Percentiles rank a stretch among this genome's conserved stretches.
These are phyloP conservation scores for Grifola frondosa DNA, from an alignment of 1,284 basidiomycete species.

Conservation along the genomic window DNA sequence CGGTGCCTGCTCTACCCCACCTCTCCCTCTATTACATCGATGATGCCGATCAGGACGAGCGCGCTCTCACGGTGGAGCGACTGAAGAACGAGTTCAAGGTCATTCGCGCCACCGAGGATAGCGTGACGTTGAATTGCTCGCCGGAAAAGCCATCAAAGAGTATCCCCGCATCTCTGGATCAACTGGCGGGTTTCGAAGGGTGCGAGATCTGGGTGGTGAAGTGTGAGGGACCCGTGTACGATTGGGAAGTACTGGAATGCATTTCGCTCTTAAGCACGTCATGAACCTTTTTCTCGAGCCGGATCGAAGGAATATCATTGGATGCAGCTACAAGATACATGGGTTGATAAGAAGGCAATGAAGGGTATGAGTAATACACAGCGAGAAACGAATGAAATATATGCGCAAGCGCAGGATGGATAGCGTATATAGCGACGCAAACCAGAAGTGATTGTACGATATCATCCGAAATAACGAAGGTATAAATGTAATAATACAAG, in stretches of 20 bases:
- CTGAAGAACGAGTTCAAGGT: slow-evolving; percentile 40
- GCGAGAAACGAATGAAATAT: too few species aligned
- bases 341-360: too few species aligned
- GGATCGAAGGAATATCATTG: too few species aligned
- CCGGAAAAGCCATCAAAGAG: too few species aligned
- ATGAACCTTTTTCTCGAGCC: neutral
- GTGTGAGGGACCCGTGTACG: slow-evolving; percentile 62
- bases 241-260: slow-evolving; percentile 57
- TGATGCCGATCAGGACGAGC: slow-evolving; percentile 50
- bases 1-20: slow-evolving; percentile 60
- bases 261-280: slow-evolving; percentile 19
- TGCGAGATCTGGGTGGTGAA: slow-evolving; percentile 60
- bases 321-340: too few species aligned
- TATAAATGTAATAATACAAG: too few species aligned
- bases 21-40: slow-evolving; percentile 70
- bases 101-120: slow-evolving; percentile 31
- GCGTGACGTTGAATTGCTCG: slow-evolving; percentile 8
- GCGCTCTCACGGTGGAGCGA: slow-evolving; percentile 32
- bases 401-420: too few species aligned
- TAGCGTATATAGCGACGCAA: too few species aligned
- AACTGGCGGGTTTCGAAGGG: slow-evolving; percentile 47
- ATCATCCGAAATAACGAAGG: too few species aligned
- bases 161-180: too few species aligned
- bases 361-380: too few species aligned
- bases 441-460: too few species aligned